Percentiles rank a stretch among this genome's conserved stretches.
Conservation (phyloP, 139 green algal genomes). For the Axilococcus clingmanii region DNA sequence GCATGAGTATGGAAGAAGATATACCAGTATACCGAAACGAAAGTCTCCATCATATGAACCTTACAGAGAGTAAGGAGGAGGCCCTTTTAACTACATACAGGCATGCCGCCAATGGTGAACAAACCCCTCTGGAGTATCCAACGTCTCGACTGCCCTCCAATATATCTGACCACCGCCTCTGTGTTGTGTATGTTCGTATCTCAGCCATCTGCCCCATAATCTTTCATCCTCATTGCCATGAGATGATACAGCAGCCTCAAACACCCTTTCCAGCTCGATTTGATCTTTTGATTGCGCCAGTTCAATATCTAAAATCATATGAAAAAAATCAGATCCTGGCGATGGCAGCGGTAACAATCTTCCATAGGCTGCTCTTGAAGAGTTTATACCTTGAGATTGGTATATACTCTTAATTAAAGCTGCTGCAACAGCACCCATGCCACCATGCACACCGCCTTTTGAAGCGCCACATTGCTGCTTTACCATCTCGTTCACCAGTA, state of each 20-base stretch:
- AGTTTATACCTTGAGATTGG: conserved; percentile 17
- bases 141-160: conserved; percentile 53
- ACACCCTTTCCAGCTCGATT: background rate
- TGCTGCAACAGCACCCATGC: conserved; percentile 39
- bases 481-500: too few species aligned
- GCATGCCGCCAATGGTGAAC: too few species aligned
- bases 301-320: conserved; percentile 41
- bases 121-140: conserved; percentile 41
- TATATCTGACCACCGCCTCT: conserved; percentile 34
- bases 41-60: background rate
- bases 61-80: too few species aligned
- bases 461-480: conserved; percentile 1
- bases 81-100: too few species aligned
- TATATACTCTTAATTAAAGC: conserved; percentile 10
- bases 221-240: conserved; percentile 36
- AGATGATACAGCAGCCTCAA: conserved; percentile 27
- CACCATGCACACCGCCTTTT: conserved; percentile 17
- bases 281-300: conserved; percentile 8
- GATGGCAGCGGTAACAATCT: conserved; percentile 40
- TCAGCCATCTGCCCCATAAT: conserved; percentile 55
- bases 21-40: background rate
- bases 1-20: background rate
- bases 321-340: conserved; percentile 47
- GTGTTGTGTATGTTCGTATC: conserved; percentile 12
- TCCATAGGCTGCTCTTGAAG: conserved; percentile 33